Percentiles rank a stretch among this genome's conserved stretches.
Conservation (phyloP, 768 basidiomycete species). For the Boletus subparvulus region DNA sequence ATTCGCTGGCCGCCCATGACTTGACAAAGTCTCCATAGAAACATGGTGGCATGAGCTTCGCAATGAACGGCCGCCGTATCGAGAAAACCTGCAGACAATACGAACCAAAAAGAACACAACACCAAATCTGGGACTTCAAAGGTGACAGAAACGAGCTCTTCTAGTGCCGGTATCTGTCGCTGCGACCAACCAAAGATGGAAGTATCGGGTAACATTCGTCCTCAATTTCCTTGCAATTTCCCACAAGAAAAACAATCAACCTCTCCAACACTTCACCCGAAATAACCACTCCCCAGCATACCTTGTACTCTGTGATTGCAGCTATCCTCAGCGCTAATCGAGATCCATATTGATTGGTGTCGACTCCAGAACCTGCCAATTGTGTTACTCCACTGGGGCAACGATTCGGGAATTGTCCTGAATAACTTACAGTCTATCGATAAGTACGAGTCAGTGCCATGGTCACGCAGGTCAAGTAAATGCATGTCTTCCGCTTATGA, state of each 20-base stretch:
- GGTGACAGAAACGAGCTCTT: neutral
- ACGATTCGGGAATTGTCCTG: too few relatives aligned
- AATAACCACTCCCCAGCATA: neutral
- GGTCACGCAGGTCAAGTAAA: neutral
- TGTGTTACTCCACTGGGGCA: too few relatives aligned
- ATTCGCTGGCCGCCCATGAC: neutral
- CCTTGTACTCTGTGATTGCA: neutral
- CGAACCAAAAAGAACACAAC: conserved; percentile 5
- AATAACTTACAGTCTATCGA: too few relatives aligned
- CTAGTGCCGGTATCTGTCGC: too few relatives aligned
- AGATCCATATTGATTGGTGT: neutral
- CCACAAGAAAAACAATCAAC: too few relatives aligned
- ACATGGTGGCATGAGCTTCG: conserved; percentile 2
- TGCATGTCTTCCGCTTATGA: neutral
- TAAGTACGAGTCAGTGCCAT: too few relatives aligned
- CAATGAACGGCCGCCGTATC: neutral
- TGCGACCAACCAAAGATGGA: too few relatives aligned
- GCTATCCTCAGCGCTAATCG: neutral
- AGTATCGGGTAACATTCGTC: too few relatives aligned
- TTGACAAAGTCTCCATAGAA: conserved; percentile 18
- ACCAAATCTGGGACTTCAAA: conserved; percentile 11
- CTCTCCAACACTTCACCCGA: neutral
- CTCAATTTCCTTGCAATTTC: too few relatives aligned
- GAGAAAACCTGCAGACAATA: conserved; percentile 2
- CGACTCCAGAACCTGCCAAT: neutral